Conservation (phyloP, 2,329 filamentous ascomycete genomes). For the Trichoderma koningii region DNA sequence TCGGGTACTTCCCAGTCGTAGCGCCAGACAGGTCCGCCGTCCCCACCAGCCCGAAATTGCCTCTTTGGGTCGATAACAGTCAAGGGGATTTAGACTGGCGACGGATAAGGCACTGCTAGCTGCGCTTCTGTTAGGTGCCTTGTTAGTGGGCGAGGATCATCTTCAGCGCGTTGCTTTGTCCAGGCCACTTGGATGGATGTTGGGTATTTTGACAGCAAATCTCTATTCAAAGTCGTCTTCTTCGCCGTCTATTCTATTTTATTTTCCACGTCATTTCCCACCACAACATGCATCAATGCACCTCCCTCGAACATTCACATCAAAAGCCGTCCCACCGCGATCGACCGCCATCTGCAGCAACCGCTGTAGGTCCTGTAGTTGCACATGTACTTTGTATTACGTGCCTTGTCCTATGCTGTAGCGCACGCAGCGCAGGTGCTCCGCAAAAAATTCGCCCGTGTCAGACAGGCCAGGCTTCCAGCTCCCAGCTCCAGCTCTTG, state of each 20-base stretch:
- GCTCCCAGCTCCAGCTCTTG: too few relatives aligned
- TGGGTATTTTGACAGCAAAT: too few relatives aligned
- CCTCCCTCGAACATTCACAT: too few relatives aligned
- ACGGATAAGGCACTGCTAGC: conserved; percentile 4
- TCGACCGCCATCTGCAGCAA: conserved; percentile 14
- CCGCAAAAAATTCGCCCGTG: neutral
- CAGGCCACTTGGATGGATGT: too few relatives aligned
- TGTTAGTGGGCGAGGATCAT: neutral
- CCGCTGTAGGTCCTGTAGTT: neutral
- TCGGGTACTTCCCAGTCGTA: neutral
- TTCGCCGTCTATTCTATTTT: too few relatives aligned
- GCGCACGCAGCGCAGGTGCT: conserved; percentile 17
- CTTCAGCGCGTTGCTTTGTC: neutral
- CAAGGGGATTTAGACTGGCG: neutral
- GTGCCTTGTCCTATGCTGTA: neutral
- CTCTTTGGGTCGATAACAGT: conserved; percentile 12
- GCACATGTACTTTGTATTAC: too few relatives aligned
- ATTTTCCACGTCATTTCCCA: too few relatives aligned
- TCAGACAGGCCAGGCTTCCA: conserved; percentile 6
- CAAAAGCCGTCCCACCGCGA: neutral
- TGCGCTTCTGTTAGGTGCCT: neutral
- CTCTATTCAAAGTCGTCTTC: too few relatives aligned
- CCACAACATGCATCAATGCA: too few relatives aligned
- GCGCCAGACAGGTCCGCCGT: conserved; percentile 8
- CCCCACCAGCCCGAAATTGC: conserved; percentile 15